Evolutionary conservation across 768 basidiomycete species (phyloP), one percentile per base, ranked within the genome.

Genomic region (Rhodocollybia butyracea): DNA sequence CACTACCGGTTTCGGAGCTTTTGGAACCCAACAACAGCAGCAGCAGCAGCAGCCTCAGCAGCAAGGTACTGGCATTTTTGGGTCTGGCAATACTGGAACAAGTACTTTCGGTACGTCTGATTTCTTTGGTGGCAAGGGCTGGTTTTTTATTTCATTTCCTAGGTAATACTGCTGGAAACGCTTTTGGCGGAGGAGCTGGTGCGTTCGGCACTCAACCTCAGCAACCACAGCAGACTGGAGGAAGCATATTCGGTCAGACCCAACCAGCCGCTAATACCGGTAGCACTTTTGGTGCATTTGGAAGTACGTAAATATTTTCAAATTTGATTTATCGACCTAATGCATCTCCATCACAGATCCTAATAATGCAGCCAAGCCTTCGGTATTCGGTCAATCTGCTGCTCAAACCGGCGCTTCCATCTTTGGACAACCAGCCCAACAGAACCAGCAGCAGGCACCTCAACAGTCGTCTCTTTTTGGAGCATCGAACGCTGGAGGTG

Each of bases 331-430:
- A 26, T 29, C 17, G 31, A 21, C 21, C 36, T 40, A 22, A 22
- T 29, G 36, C n/a, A 42, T 45, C 54, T 17, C 26, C 13, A 30
- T 17, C 45, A 19, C 6, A n/a, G n/a, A 32, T 30, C 15, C 50
- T 55, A 59, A 65, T 38, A 66, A 67, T 54, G 62, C 73, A 21
- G 57, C 70, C 19, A 81, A 83, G 55, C 73, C 81, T 5, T 70
- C 71, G 15, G 63, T 82, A 24, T 84, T 85, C 54, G 80, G 82
- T 48, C 76, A 73, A 42, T 60, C 78, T 31, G 57, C 68, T 3
- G 62, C 62, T 10, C 57, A 59, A 29, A 56, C 73, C 24, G 69
- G 66, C 4, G 62, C 66, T 21, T 36, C 34, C 24, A 43, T 63
- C n/a, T 63, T 61, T 46, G 62, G 62, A 2, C 53, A 58, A 22